phyloP scores from a whole-genome alignment of 2,329 filamentous ascomycete genomes.

The Fusarium anguioides region DNA sequence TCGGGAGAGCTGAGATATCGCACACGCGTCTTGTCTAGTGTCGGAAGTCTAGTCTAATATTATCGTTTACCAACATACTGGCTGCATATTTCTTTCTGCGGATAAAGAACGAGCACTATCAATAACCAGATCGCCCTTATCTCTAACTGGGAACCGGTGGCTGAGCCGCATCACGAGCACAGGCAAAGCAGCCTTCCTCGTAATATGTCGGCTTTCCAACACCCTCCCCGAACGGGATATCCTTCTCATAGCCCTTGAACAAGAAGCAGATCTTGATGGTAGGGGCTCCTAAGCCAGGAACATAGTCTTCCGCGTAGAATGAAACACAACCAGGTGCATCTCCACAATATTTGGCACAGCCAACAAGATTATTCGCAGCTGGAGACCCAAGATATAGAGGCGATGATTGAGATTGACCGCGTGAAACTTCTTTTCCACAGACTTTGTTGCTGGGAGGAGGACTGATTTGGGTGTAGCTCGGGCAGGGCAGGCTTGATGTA shows the following conservation, averaged over 20 bases:
- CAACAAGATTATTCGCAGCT: not conserved
- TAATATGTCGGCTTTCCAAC: not conserved
- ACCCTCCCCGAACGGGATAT: not conserved
- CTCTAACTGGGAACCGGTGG: not conserved
- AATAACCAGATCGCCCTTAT: no score
- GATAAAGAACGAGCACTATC: no score
- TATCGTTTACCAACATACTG: no score
- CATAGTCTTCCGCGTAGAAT: not conserved
- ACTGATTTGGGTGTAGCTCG: not conserved
- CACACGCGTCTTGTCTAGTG: no score
- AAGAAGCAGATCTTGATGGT: not conserved
- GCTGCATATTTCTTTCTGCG: no score
- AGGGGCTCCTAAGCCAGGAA: not conserved
- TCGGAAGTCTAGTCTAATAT: no score
- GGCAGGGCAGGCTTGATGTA: not conserved
- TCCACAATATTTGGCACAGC: slow-evolving; percentile 6
- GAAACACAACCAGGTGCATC: not conserved
- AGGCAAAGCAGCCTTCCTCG: slow-evolving; percentile 8
- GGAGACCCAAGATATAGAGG: not conserved
- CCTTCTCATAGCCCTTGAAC: not conserved
- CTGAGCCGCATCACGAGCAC: not conserved
- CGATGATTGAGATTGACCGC: not conserved
- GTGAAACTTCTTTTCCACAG: not conserved
- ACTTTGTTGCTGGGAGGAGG: not conserved
- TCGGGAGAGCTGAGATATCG: no score